Evolutionary conservation across 2,329 filamentous ascomycete species (phyloP), one percentile per base, ranked within the genome.

Genomic region (Reticulascus tulasneorum): DNA sequence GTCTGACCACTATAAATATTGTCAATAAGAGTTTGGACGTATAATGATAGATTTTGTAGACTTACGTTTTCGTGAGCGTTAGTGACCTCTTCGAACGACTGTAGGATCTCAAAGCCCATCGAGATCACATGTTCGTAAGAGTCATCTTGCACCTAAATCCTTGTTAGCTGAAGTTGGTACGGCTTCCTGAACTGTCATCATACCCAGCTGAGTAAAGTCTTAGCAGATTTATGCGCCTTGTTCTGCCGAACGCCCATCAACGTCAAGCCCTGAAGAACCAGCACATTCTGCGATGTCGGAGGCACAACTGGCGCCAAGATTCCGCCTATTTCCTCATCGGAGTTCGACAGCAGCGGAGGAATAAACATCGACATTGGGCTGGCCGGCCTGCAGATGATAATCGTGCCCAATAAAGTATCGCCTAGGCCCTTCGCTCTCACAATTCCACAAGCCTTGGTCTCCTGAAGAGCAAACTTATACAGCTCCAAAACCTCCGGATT

Each of bases 241-340:
- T 88, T 85, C 62, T 93, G 87, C 38, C 85, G 77, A 51, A 93
- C 79, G 1, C 85, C 86, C 64, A 94, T 78, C 43, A 94, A 62
- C 11, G 87, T 84, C 45, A 94, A 62, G 0, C 87, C 87, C 61
- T 94, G 87, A 11, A 79, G 52, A 40, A 91, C 71, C 20, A 93
- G 60, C 0, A 75, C 81, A 19, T 82, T 78, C 52, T 86, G 84
- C 2, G 79, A 73, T 2, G 75, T 74, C 0, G 83, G 72, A 2
- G 82, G 80, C 29, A 93, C 84, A 9, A 93, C 78, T 0, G 86
- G 86, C 16, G 84, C 86, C 11, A 89, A 80, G 29, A 94, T 87
- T 7, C 87, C 88, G 5, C 86, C 86, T 6, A 83, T 74, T 4
- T 68, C 62, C 29, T 75, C 65, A 28, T 74, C 70, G 15, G 70